These are phyloP conservation scores for Glomus cerebriforme DNA, from an alignment of 192 early-diverging fungal species.

Conservation along the genomic window DNA sequence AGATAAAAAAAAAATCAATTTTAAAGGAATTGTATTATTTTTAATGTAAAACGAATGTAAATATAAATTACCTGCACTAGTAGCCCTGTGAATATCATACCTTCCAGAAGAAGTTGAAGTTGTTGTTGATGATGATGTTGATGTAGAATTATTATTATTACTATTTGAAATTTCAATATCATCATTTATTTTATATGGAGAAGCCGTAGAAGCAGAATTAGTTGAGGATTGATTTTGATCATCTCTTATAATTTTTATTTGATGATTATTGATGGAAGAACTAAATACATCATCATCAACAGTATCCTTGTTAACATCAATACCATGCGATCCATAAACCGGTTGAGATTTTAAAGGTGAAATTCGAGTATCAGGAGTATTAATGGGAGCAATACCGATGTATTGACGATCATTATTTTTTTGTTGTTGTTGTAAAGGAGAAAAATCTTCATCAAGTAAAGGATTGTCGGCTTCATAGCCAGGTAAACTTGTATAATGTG, in stretches of 20 bases:
- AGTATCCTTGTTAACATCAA: background rate
- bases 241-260: background rate
- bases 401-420: background rate
- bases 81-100: background rate
- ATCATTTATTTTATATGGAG: background rate
- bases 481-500: conserved; percentile 28
- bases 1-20: background rate
- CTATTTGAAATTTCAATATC: background rate
- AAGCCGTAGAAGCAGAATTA: background rate
- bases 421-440: background rate
- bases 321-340: background rate
- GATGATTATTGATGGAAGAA: background rate
- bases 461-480: conserved; percentile 21
- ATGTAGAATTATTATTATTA: background rate
- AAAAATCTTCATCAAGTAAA: conserved; percentile 19
- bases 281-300: background rate
- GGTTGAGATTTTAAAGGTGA: background rate
- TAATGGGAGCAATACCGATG: background rate
- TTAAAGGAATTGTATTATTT: background rate
- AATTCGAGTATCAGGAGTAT: background rate
- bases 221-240: background rate
- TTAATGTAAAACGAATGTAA: background rate
- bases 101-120: background rate
- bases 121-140: background rate
- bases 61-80: background rate